Percentiles rank a stretch among this genome's conserved stretches.
Evolutionary conservation across 2,329 filamentous ascomycete species (phyloP).

Genomic region (Didymella keratinophila): DNA sequence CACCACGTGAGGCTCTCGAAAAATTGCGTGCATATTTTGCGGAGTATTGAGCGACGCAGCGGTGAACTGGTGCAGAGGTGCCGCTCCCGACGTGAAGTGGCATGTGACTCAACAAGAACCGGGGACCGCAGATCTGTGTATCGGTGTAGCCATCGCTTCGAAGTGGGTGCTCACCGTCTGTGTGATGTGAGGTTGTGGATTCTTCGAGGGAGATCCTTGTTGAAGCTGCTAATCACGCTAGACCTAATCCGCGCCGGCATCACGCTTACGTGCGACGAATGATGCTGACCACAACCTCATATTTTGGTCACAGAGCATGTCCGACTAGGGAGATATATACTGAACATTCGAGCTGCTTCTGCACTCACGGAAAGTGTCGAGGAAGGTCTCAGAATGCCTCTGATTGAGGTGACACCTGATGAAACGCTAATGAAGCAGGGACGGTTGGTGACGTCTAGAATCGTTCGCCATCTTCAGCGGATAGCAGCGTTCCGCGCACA

Average conservation of each 20-base stretch:
- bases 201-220: constrained; percentile 10
- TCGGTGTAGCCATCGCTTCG: constrained; percentile 21
- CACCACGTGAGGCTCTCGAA: constrained; percentile 1
- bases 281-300: constrained; percentile 12
- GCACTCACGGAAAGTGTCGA: background rate
- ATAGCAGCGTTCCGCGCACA: constrained; percentile 18
- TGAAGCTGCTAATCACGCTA: background rate
- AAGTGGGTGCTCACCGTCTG: constrained; percentile 20
- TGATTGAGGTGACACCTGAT: constrained; percentile 22
- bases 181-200: constrained; percentile 17
- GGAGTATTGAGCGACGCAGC: constrained; percentile 17
- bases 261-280: constrained; percentile 2
- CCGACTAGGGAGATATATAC: background rate
- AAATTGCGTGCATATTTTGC: constrained; percentile 17
- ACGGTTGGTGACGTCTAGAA: constrained; percentile 34
- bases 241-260: background rate
- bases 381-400: constrained; percentile 2
- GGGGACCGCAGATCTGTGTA: constrained; percentile 18
- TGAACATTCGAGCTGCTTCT: constrained; percentile 2
- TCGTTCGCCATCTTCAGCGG: constrained; percentile 18
- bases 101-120: constrained; percentile 20
- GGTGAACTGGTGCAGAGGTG: constrained; percentile 17
- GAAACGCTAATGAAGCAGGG: constrained; percentile 44
- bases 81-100: constrained; percentile 1
- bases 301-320: background rate